Evolutionary conservation across 306 rosid genomes (phyloP), one percentile per base, ranked within the genome.

Genomic region (Ziziphus jujuba): DNA sequence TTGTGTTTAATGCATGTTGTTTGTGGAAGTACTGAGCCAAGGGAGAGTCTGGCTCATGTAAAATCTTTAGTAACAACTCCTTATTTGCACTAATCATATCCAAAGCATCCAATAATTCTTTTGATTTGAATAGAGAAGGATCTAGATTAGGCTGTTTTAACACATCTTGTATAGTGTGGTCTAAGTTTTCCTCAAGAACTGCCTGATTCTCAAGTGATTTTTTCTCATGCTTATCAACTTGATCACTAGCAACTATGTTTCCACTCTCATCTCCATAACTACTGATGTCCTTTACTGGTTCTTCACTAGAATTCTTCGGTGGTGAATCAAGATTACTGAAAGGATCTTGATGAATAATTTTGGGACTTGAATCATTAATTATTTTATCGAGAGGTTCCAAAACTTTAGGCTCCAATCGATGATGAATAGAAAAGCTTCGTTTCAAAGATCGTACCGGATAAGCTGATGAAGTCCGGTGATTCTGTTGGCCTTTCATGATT

Each of bases 31-130:
- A 76, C 23, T 50, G 56, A 24, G 73, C 79, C 69, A 77, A 65
- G 62, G 91, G 83, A 70, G 88, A 82, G 40, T 71, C 72, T 2
- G 90, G 87, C 38, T 81, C 84, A 22, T 75, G 81, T 23, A 77
- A 15, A 71, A 83, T 43, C 63, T 73, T 73, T 15, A 74, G 55
- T 33, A 84, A 31, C 31, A 87, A 79, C 36, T 81, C 77, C 65
- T 75, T 81, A 66, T 85, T 81, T 64, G 51, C 64, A 50, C 63
- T 83, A 55, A 53, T 89, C 51, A 78, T 67, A 47, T 84, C 88
- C 28, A 84, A 38, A 54, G 93, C 89, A 75, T 89, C 87, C 70
- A 81, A 79, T 58, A 82, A 81, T 60, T 88, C 93, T 77, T 81
- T 86, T 67, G 75, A 77, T 63, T 75, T 77, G 54, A 57, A 78